Base-by-base conservation (phyloP, 768 basidiomycete species). In the Tylopilus felleus region DNA sequence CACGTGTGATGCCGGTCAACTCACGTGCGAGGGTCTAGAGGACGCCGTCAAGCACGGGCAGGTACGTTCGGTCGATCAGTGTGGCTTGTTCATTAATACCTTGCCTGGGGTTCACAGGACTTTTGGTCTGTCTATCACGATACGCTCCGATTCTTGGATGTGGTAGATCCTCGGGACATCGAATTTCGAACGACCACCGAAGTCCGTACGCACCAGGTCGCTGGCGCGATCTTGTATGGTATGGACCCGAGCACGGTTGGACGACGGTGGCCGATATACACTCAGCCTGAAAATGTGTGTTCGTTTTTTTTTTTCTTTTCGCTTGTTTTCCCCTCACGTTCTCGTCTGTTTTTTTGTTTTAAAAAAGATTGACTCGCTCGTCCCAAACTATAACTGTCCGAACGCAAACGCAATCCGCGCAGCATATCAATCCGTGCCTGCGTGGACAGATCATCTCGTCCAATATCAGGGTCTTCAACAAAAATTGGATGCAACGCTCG, bases 191-290 rank as follows among this genome's bases (percentile, higher is more conserved):
- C 77, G 2, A 73, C 77, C 8, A 74, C 72, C 17, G 76, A 75
- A 51, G 73, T 71, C n/a, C 68, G 79, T 27, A 80, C 79, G 36
- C 73, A 77, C 52, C 76, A 79, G 53, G 77, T 78, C 21, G 75
- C 77, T 0, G 70, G 77, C 36, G 79, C 72, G 6, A 51, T 80
- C 42, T 62, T 80, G 17, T 71, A 65, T 31, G 79, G 79, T 3
- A 77, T 80, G 75, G 77, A 78, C 46, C 67, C 71, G 1, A 51
- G 48, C 7, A 66, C 67, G n/a, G 58, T 65, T 0, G 51, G 46
- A 9, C 70, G 60, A 46, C 63, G 55, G 4, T 79, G 76, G 67
- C 67, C 71, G 8, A 73, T 80, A 36, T 60, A 72, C 22, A 74
- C 71, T 0, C 76, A 80, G 49, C 78, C 78, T 5, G 56, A 68